These are phyloP conservation scores for Planoprotostelium fungivorum DNA, from an alignment of 78 protist genomes.

Conservation along the genomic window DNA sequence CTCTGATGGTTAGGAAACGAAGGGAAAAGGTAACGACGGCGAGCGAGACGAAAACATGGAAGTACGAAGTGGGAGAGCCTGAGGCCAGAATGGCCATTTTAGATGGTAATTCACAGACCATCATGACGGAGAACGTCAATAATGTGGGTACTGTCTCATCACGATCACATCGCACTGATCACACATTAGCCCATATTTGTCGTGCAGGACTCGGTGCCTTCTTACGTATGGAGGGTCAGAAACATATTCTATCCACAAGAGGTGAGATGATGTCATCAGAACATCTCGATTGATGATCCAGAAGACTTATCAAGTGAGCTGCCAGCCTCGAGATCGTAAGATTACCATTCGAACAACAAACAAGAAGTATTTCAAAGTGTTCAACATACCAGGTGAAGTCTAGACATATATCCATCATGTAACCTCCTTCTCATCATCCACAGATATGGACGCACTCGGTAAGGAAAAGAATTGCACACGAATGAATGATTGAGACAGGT, in stretches of 20 bases:
- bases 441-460: background rate
- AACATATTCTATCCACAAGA: background rate
- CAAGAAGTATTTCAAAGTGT: background rate
- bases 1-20: background rate
- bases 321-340: background rate
- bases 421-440: background rate
- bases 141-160: background rate
- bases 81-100: background rate
- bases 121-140: background rate
- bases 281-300: background rate
- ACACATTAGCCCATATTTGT: background rate
- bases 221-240: background rate
- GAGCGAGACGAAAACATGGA: background rate
- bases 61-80: background rate
- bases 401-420: background rate
- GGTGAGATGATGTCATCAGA: background rate
- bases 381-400: background rate
- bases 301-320: too few relatives aligned
- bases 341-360: background rate
- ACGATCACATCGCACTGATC: background rate
- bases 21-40: background rate
- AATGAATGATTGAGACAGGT: background rate
- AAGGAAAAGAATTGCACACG: too few relatives aligned
- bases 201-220: background rate
- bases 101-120: background rate